phyloP scores from a whole-genome alignment of 768 basidiomycete species.

The Suillus cothurnatus region DNA sequence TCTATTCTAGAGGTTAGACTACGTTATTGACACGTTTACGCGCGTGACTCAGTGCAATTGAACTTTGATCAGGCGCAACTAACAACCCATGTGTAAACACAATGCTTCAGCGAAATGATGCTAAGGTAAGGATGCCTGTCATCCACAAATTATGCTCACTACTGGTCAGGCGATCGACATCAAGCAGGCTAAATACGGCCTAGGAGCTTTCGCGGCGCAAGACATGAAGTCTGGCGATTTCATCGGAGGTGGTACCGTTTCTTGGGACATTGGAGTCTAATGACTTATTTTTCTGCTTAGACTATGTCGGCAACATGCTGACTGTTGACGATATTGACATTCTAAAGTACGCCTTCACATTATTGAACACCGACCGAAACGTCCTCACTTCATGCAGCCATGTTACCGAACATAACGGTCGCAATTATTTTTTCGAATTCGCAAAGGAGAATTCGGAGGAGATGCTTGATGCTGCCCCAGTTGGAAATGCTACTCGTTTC shows the following conservation, averaged over 20 bases:
- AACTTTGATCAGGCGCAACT: constrained; percentile 19
- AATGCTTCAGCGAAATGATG: constrained; percentile 24
- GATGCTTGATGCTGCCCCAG: constrained; percentile 39
- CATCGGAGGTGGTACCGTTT: constrained; percentile 33
- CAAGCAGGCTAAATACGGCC: constrained; percentile 37
- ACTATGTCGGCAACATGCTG: constrained; percentile 41
- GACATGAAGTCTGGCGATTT: constrained; percentile 24
- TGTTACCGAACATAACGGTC: constrained; percentile 13
- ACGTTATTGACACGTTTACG: background rate
- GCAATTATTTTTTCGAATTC: constrained; percentile 40
- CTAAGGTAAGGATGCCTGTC: constrained; percentile 21
- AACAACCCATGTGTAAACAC: constrained; percentile 31
- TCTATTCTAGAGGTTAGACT: constrained; percentile 24
- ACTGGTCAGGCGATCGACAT: constrained; percentile 38
- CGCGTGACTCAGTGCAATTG: background rate
- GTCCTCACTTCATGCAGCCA: constrained; percentile 13
- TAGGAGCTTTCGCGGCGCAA: constrained; percentile 48
- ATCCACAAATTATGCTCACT: background rate
- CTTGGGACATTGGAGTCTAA: background rate
- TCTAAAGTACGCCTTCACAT: constrained; percentile 6
- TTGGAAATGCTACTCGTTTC: constrained; percentile 49
- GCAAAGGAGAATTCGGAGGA: background rate
- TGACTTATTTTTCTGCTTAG: constrained; percentile 24
- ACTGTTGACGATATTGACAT: constrained; percentile 14
- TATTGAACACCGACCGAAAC: background rate